These are phyloP conservation scores for Taphrina communis DNA, from an alignment of 1,139 yeast genomes.

Conservation along the genomic window DNA sequence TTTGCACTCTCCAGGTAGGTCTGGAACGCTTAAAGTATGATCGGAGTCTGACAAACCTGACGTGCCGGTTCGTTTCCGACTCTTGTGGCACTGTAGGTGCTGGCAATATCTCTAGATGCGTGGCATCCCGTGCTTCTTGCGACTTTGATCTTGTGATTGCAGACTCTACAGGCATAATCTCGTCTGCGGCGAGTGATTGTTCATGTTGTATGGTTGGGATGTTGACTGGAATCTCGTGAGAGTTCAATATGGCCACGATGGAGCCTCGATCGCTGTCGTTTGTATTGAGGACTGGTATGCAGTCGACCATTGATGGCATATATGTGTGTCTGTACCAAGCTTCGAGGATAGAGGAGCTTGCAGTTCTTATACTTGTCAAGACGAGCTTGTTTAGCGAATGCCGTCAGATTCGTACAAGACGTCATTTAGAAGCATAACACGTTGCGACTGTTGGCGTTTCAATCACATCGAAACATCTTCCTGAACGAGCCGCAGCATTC, in stretches of 20 bases:
- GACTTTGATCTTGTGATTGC: neutral
- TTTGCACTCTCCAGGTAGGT: conserved; percentile 2
- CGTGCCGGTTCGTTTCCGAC: neutral
- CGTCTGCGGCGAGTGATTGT: neutral
- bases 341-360: too few relatives aligned
- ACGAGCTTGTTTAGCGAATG: too few relatives aligned
- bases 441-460: too few relatives aligned
- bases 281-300: neutral
- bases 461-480: too few relatives aligned
- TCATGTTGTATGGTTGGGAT: neutral
- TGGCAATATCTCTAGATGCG: neutral
- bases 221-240: conserved; percentile 5
- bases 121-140: neutral
- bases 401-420: too few relatives aligned
- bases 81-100: neutral
- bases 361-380: too few relatives aligned
- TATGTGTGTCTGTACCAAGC: too few relatives aligned
- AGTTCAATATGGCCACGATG: neutral
- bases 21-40: conserved; percentile 5
- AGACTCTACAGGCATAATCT: neutral
- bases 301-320: neutral
- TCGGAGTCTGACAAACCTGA: neutral
- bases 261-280: neutral
- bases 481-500: too few relatives aligned
- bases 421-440: too few relatives aligned